phyloP scores from a whole-genome alignment of 2,329 filamentous ascomycete genomes.

The Chaetomium globosum region DNA sequence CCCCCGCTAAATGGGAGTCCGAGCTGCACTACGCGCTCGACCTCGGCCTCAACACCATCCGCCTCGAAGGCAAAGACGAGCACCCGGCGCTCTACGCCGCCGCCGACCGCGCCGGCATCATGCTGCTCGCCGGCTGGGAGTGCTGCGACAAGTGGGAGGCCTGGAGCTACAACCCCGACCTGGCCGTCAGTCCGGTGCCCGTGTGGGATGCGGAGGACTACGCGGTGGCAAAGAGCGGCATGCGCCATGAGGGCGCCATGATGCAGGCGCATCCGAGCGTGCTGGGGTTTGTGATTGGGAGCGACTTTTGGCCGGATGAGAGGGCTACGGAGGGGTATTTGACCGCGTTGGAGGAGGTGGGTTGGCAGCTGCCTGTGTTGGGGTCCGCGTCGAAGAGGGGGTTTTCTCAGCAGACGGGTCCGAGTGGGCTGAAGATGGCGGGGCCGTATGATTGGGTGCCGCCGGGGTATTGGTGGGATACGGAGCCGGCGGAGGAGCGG shows the following conservation, averaged over 20 bases:
- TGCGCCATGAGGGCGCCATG: conserved; percentile 62
- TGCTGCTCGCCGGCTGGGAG: conserved; percentile 66
- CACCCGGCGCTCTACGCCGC: conserved; percentile 63
- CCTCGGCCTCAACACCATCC: conserved; percentile 65
- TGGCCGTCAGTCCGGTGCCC: conserved; percentile 41
- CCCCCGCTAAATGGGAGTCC: conserved; percentile 49
- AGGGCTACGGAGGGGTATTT: conserved; percentile 57
- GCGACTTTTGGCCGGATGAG: conserved; percentile 66
- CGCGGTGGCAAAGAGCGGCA: conserved; percentile 54
- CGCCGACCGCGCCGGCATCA: conserved; percentile 61
- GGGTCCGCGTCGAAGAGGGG: conserved; percentile 60
- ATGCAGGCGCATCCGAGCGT: conserved; percentile 63
- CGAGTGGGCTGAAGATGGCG: conserved; percentile 66
- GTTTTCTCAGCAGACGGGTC: conserved; percentile 54
- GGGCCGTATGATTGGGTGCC: conserved; percentile 69
- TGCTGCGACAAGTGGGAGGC: conserved; percentile 71
- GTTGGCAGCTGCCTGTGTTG: conserved; percentile 62
- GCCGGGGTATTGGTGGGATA: conserved; percentile 65
- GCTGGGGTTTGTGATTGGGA: conserved; percentile 61
- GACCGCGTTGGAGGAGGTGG: conserved; percentile 50
- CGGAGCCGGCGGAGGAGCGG: conserved; percentile 44
- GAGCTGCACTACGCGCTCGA: conserved; percentile 60
- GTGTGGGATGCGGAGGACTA: conserved; percentile 60
- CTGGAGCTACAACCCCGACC: conserved; percentile 62
- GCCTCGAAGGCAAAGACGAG: conserved; percentile 66